Conservation (phyloP, 768 basidiomycete genomes). For the Mycena sanguinolenta region DNA sequence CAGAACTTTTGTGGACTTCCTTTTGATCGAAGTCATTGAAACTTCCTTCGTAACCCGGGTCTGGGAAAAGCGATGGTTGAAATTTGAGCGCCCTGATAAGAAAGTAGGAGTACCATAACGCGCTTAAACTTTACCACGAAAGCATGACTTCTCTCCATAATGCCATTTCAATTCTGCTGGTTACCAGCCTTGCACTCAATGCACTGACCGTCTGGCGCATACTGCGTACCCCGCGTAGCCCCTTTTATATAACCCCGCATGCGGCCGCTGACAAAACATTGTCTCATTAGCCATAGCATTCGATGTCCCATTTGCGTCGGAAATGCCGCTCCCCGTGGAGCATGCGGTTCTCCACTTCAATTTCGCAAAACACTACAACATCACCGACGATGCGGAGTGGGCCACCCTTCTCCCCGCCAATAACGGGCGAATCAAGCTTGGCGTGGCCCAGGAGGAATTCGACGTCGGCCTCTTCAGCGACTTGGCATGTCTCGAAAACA, state of each 20-base stretch:
- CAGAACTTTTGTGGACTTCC: too few species aligned
- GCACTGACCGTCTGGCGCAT: not conserved
- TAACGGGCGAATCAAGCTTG: conserved; percentile 92
- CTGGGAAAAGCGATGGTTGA: too few species aligned
- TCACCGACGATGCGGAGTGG: conserved; percentile 91
- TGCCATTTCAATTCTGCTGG: not conserved
- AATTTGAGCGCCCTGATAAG: too few species aligned
- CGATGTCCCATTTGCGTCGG: conserved; percentile 10
- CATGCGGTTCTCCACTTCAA: conserved; percentile 45
- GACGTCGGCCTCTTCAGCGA: conserved; percentile 80
- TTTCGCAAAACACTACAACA: conserved; percentile 98
- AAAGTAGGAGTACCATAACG: not conserved
- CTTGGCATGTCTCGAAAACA: conserved; percentile 93
- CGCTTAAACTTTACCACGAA: not conserved
- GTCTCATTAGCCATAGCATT: not conserved
- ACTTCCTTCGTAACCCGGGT: too few species aligned
- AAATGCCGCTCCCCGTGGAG: conserved; percentile 16
- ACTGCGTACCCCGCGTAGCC: not conserved
- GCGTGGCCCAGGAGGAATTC: conserved; percentile 73
- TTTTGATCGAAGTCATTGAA: too few species aligned
- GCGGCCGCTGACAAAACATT: not conserved
- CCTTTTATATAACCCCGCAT: not conserved
- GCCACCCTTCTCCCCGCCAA: conserved; percentile 98
- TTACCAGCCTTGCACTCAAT: not conserved
- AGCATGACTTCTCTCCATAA: not conserved